phyloP scores from a whole-genome alignment of 163 green algal genomes.

The Scenedesmus sp. region DNA sequence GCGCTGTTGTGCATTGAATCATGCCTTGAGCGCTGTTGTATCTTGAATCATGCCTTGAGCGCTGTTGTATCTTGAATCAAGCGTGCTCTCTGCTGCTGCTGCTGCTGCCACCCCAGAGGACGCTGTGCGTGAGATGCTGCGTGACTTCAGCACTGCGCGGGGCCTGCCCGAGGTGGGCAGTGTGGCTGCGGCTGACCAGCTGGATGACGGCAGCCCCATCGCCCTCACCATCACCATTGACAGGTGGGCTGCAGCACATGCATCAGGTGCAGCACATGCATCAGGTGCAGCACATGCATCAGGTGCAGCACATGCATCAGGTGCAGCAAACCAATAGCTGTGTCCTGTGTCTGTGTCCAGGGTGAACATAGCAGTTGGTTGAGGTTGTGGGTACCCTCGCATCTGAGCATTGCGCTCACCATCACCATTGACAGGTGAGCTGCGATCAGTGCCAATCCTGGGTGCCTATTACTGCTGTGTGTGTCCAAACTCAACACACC shows the following conservation, averaged over 20 bases:
- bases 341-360: too few relatives aligned
- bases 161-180: constrained; percentile 83
- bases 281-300: too few relatives aligned
- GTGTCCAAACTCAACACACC: too few relatives aligned
- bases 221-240: constrained; percentile 92
- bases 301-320: too few relatives aligned
- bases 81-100: not conserved
- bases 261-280: not conserved
- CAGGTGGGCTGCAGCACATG: constrained; percentile 34
- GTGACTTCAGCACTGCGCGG: constrained; percentile 74
- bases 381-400: too few relatives aligned
- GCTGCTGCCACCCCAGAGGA: constrained; percentile 76
- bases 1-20: not conserved
- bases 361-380: too few relatives aligned
- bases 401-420: too few relatives aligned
- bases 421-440: too few relatives aligned
- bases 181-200: constrained; percentile 82
- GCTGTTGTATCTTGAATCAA: constrained; percentile 47
- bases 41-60: not conserved
- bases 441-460: too few relatives aligned
- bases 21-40: too few relatives aligned
- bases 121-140: constrained; percentile 92
- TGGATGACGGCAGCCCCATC: constrained; percentile 94
- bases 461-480: too few relatives aligned
- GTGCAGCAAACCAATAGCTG: not conserved